Evolutionary conservation across 2,329 filamentous ascomycete genomes (phyloP).

Genomic region (Zarea fungicola): DNA sequence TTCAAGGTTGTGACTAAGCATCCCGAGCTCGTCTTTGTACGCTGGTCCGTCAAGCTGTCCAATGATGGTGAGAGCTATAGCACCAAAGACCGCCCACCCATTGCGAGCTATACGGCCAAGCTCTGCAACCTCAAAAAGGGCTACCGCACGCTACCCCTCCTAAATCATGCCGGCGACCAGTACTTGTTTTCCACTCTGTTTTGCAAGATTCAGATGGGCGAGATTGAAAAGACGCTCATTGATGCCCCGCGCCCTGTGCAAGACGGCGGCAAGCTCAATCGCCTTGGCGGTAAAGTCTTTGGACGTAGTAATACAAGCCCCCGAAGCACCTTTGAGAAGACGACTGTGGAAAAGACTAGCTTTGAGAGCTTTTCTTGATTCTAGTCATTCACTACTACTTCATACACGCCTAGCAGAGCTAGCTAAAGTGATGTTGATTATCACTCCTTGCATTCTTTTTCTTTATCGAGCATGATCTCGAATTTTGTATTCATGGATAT

Average conservation of each 20-base stretch:
- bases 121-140: conserved; percentile 84
- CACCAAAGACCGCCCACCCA: conserved; percentile 49
- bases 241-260: conserved; percentile 37
- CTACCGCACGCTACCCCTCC: conserved; percentile 85
- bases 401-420: conserved; percentile 2
- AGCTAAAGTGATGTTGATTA: conserved; percentile 13
- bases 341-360: conserved; percentile 44
- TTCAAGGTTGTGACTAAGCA: conserved; percentile 90
- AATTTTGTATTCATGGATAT: conserved; percentile 7
- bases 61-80: conserved; percentile 67
- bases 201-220: conserved; percentile 71
- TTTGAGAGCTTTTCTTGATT: conserved; percentile 28
- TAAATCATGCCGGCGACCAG: conserved; percentile 83
- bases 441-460: conserved; percentile 1
- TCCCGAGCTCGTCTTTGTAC: conserved; percentile 87
- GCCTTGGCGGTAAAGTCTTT: conserved; percentile 53
- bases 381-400: background rate
- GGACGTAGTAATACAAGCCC: conserved; percentile 48
- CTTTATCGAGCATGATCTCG: background rate
- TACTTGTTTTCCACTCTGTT: conserved; percentile 95
- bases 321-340: conserved; percentile 47
- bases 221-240: conserved; percentile 52
- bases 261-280: conserved; percentile 50
- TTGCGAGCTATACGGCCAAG: conserved; percentile 91
- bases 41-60: conserved; percentile 87